phyloP scores from a whole-genome alignment of 2,329 filamentous ascomycete species.

The Cladophialophora chaetospira region DNA sequence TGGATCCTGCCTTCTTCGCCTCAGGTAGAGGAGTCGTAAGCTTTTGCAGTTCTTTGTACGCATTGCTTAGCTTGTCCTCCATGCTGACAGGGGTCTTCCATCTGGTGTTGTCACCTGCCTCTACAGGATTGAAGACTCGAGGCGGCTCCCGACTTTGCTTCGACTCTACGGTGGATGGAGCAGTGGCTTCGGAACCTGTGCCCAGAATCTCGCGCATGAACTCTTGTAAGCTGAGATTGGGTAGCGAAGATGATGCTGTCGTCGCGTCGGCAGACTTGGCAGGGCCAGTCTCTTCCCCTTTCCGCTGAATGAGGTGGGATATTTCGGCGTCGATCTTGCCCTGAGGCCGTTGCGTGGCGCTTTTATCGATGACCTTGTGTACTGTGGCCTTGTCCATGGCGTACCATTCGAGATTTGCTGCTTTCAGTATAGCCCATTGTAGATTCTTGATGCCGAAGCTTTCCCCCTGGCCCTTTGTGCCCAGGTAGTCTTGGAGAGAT shows the following conservation, averaged over 20 bases:
- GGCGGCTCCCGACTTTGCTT: not conserved
- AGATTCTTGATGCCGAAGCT: conserved; percentile 62
- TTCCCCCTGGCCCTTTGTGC: conserved; percentile 50
- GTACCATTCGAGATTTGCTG: conserved; percentile 57
- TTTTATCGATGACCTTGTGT: conserved; percentile 20
- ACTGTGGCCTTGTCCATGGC: conserved; percentile 29
- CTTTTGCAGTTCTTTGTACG: not conserved
- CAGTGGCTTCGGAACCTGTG: not conserved
- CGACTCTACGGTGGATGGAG: not conserved
- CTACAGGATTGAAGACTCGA: conserved; percentile 1
- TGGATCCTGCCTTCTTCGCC: not conserved
- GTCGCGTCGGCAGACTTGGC: not conserved
- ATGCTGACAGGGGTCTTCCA: not conserved
- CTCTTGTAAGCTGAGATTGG: conserved; percentile 16
- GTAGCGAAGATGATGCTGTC: not conserved
- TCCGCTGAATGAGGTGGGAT: conserved; percentile 2
- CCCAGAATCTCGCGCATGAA: conserved; percentile 25
- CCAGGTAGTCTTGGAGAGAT: conserved; percentile 14
- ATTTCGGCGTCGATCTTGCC: conserved; percentile 4
- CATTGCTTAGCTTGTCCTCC: not conserved
- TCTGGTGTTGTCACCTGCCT: not conserved
- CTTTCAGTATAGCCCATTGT: conserved; percentile 65
- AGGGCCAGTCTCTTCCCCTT: not conserved
- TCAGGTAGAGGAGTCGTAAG: not conserved
- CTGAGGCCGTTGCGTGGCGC: not conserved